Evolutionary conservation across 495 filamentous ascomycete genomes (phyloP).

Genomic region (Penicillium diatomitis): DNA sequence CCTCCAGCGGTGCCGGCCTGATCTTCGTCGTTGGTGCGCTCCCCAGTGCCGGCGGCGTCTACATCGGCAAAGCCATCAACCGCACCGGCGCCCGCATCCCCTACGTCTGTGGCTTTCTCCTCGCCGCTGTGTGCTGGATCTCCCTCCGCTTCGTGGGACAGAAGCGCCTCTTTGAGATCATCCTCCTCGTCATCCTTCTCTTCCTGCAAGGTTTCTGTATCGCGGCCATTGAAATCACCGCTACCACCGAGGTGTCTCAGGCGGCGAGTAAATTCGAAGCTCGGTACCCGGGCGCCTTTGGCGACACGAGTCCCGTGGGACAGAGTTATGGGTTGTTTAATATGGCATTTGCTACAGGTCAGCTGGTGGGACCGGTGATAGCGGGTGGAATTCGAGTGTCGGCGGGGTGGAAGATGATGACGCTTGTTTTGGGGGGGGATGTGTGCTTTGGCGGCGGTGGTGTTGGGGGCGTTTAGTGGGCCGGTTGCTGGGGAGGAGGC

Average conservation of each 20-base stretch:
- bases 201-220: slow-evolving; percentile 23
- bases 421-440: slow-evolving; percentile 23
- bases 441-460: slow-evolving; percentile 19
- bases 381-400: slow-evolving; percentile 26
- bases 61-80: slow-evolving; percentile 44
- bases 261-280: slow-evolving; percentile 26
- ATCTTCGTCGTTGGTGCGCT: slow-evolving; percentile 43
- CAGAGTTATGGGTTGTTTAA: slow-evolving; percentile 55
- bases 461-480: slow-evolving; percentile 5
- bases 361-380: slow-evolving; percentile 52
- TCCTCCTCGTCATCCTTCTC: slow-evolving; percentile 26
- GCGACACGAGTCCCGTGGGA: slow-evolving; percentile 46
- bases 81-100: slow-evolving; percentile 41
- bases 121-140: slow-evolving; percentile 39
- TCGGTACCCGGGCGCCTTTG: slow-evolving; percentile 35
- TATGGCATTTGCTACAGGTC: slow-evolving; percentile 50
- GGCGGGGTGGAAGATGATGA: slow-evolving; percentile 33
- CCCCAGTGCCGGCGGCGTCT: slow-evolving; percentile 22
- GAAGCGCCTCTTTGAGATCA: slow-evolving; percentile 22
- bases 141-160: slow-evolving; percentile 40
- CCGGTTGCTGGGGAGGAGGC: neutral
- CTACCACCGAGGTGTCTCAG: slow-evolving; percentile 30
- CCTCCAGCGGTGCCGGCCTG: slow-evolving; percentile 47
- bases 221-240: slow-evolving; percentile 24
- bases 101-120: slow-evolving; percentile 38